Base-by-base conservation (phyloP, 2,329 filamentous ascomycete genomes). In the Aspergillus quadrilineatus region DNA sequence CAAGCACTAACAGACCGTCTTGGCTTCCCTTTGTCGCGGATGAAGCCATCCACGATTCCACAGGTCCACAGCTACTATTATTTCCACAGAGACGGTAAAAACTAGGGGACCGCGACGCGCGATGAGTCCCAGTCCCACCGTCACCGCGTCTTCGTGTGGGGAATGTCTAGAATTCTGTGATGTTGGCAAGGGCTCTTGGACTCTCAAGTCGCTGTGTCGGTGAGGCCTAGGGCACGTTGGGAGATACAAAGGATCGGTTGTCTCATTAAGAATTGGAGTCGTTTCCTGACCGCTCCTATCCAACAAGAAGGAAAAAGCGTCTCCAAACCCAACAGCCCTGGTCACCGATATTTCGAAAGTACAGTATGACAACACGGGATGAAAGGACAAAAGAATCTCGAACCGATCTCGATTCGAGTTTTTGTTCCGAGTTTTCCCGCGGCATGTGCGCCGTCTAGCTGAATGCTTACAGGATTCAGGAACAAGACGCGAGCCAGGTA, bases 1-100 rank as follows among this genome's bases (percentile, higher is more conserved):
- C 55, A 59, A 28, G 28, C 17, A 10, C 17, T 6, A 44, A 45
- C 51, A 60, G 48, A 36, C 58, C 50, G 58, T 57, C 61, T 60
- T 56, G 46, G 51, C 56, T 50, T 14, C 28, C 50, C 37, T 34
- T 50, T 17, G 15, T 32, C 37, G 14, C 26, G 48, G 50, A 53
- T 53, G 50, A 43, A 48, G 51, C 51, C 37, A 54, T 54, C 51
- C 42, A 32, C 22, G 22, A 22, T 22, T 22, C 22, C 22, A 22
- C 22, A 22, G 22, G 22, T 22, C 22, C 22, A 22, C 22, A 22
- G 22, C 50, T 14, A 14, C 39, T 17, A 42, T 36, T 51, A 52
- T 50, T 50, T 50, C 37, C 50, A 52, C 44, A 48, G 30, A 30
- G 43, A 54, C 44, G 51, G 51, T 47, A 48, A 43, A 42, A 47